Base-by-base conservation (phyloP, 164 flowering plant species). In the Kalanchoe fedtschenkoi region DNA sequence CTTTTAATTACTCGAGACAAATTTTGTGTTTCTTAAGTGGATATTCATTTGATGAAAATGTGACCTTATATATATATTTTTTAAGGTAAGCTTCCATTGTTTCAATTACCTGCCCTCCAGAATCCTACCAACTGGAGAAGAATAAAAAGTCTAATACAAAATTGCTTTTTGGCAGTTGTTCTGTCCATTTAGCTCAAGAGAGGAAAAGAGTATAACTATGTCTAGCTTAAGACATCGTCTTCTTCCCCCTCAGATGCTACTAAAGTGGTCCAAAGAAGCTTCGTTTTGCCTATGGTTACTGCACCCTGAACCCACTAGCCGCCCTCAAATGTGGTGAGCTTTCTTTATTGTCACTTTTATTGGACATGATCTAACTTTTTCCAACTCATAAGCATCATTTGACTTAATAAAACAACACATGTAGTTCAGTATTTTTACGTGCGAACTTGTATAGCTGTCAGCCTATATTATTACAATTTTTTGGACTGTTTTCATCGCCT, bases 231-330 rank as follows among this genome's bases (percentile, higher is more conserved):
- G 95, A 65, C 97, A 90, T 65, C 85, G 97, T 34, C 88, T 90
- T 67, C 87, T 93, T 68, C 99, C 97, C 38, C 91, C 99, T 65
- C 95, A 85, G 66, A 56, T 93, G 77, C 81, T 90, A 60, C 65
- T 84, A 64, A 93, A 87, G 64, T 90, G 89, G 88, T 95, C 99
- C 5, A 90, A 93, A 77, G 95, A 90, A 83, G 97, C 96, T 66
- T 83, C 91, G 33, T 90, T 90, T 86, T 93, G 99, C 80, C 70
- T 93, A 44, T 88, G 89, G 99, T 65, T 91, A 58, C 79, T 93
- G 72, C 99, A 93, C 35, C 97, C 97, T 38, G 91, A 87, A 64
- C 96, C 97, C 39, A 82, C 63, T 73, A 74, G 82, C 74, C 80
- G 99, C 35, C 99, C 99, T 35, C 77, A 76, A 69, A 76, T 87